Base-by-base conservation (phyloP, 2,329 filamentous ascomycete species). In the Neofusicoccum laricinum region DNA sequence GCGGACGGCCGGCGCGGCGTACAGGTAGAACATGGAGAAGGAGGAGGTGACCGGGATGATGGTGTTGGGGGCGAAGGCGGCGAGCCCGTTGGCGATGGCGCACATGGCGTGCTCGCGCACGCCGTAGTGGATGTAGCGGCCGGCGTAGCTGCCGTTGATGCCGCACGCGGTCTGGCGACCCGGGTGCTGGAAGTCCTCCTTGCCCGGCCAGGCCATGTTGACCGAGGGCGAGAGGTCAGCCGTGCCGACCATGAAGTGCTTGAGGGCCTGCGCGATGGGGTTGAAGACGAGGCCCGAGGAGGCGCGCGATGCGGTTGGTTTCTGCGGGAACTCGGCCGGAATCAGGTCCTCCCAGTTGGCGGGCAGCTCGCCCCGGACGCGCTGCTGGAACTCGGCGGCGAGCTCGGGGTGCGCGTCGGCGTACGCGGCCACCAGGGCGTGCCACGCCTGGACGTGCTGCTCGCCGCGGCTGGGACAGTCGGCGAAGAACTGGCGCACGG, bases 191-290 rank as follows among this genome's bases (percentile, higher is more conserved):
- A 85, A 85, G 61, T 84, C 82, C 4, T 80, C 75, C 66, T 82
- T 82, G 43, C 76, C 80, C 8, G 77, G 75, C 81, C 83, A 86
- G 34, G 79, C 81, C 83, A 87, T 85, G 69, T 72, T 73, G 40
- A 71, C 68, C 2, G 69, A 69, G 82, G 89, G 80, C 84, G 72
- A 90, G 76, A 69, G 76, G 77, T 87, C 89, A 45, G 66, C 59
- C 6, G 65, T 69, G 82, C 91, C 80, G 85, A 96, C 92, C 80
- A 95, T 89, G 90, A 98, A 98, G 72, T 84, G 83, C 86, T 97
- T 97, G 71, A 97, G 80, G 80, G 97, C 93, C 74, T 97, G 90
- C 65, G 84, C 83, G 3, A 86, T 72, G 0, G 84, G 83, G 66
- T 86, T 86, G 67, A 79, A 81, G 1, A 83, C 79, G 3, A 84